Conservation (phyloP, 306 rosid genomes). For the Alnus rubra region DNA sequence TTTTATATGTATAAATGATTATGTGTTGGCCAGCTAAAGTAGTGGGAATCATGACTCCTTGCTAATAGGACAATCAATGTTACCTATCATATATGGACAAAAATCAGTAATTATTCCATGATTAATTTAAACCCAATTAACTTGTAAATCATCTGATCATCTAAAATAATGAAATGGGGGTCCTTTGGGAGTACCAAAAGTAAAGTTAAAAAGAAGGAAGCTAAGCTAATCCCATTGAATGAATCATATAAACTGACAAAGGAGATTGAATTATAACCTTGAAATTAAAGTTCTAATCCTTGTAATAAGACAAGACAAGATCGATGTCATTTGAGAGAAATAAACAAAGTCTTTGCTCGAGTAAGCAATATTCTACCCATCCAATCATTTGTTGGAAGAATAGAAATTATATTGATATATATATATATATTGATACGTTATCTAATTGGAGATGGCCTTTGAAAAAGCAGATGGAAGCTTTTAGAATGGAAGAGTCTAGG, state of each 20-base stretch:
- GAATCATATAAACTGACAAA: conserved; percentile 23
- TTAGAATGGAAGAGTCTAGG: not conserved
- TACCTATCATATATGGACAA: not conserved
- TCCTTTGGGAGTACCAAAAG: not conserved
- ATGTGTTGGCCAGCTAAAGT: conserved; percentile 21
- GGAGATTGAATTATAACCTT: not conserved
- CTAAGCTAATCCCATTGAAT: conserved; percentile 5
- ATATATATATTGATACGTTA: conserved; percentile 8
- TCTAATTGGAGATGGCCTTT: conserved; percentile 24
- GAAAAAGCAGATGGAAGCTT: conserved; percentile 9
- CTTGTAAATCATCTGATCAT: not conserved
- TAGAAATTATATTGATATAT: not conserved
- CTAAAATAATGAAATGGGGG: too few relatives aligned
- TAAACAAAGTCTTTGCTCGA: conserved; percentile 16
- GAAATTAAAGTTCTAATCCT: conserved; percentile 6
- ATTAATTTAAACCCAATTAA: not conserved
- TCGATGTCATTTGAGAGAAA: conserved; percentile 12
- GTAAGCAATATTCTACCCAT: conserved; percentile 36
- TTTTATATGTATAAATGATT: not conserved
- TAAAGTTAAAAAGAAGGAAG: not conserved
- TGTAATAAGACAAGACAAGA: conserved; percentile 43
- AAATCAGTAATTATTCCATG: not conserved
- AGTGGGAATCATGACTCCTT: conserved; percentile 15
- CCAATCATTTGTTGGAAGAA: conserved; percentile 33
- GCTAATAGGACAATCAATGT: not conserved